These are phyloP conservation scores for Limonomyces culmigenus DNA, from an alignment of 1,284 basidiomycete species.

Conservation along the genomic window DNA sequence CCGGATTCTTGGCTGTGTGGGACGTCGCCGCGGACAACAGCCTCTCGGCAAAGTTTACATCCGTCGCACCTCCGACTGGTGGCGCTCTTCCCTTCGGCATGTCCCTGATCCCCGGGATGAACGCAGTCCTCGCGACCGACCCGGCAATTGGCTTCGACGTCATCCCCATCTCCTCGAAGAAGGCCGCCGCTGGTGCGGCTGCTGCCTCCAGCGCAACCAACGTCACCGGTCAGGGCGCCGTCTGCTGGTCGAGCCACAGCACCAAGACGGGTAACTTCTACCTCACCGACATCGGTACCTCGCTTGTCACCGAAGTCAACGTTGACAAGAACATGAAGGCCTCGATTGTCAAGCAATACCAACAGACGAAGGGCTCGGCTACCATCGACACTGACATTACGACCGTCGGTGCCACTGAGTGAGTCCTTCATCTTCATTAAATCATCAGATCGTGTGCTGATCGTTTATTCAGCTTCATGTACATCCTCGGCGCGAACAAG, in stretches of 20 bases:
- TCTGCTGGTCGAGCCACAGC: constrained; percentile 25
- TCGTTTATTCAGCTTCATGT: constrained; percentile 4
- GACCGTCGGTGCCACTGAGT: constrained; percentile 22
- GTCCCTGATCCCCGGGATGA: constrained; percentile 21
- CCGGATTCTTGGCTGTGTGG: constrained; percentile 2
- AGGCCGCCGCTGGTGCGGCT: constrained; percentile 3
- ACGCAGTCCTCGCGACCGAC: constrained; percentile 23
- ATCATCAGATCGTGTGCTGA: background rate
- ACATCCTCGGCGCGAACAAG: constrained; percentile 3
- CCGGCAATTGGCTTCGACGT: constrained; percentile 24
- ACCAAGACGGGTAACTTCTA: constrained; percentile 24
- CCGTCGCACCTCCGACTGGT: constrained; percentile 14
- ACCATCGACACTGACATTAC: constrained; percentile 25
- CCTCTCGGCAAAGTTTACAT: constrained; percentile 18
- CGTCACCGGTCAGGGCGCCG: constrained; percentile 20
- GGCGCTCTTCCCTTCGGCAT: constrained; percentile 23
- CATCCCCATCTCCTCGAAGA: constrained; percentile 15
- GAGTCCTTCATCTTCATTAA: constrained; percentile 6
- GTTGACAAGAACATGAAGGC: constrained; percentile 18
- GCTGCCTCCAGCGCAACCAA: constrained; percentile 14
- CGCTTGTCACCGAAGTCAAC: constrained; percentile 22
- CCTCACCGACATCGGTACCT: constrained; percentile 21
- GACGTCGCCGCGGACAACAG: constrained; percentile 16
- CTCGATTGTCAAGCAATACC: constrained; percentile 1
- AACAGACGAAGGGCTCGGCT: constrained; percentile 7